Evolutionary conservation across 2,329 filamentous ascomycete species (phyloP).

Genomic region (Colletotrichum eremochloae): DNA sequence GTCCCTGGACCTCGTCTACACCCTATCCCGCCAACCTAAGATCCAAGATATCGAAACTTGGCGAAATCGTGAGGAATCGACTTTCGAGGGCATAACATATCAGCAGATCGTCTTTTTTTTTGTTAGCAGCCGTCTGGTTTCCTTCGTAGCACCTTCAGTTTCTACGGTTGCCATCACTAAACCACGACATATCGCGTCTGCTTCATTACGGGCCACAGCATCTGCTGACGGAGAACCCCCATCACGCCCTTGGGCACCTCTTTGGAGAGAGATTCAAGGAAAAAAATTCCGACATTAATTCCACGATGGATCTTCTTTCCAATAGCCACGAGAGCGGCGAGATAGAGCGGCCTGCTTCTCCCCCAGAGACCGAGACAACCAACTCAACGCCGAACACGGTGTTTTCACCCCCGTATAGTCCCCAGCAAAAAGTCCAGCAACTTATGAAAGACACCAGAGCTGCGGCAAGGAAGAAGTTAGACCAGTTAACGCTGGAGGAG

Average conservation of each 20-base stretch:
- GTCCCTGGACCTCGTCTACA: constrained; percentile 35
- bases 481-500: constrained; percentile 67
- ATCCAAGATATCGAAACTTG: not conserved
- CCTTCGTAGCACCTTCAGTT: not conserved
- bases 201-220: not conserved
- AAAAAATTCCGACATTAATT: not conserved
- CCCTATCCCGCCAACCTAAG: constrained; percentile 22
- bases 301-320: constrained; percentile 20
- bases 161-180: not conserved
- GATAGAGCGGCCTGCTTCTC: constrained; percentile 47
- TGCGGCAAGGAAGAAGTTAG: constrained; percentile 63
- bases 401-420: constrained; percentile 61
- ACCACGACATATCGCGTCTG: not conserved
- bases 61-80: not conserved
- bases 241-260: not conserved
- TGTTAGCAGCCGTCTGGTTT: not conserved
- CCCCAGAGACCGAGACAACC: constrained; percentile 45
- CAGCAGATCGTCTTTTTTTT: constrained; percentile 8
- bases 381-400: constrained; percentile 65
- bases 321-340: constrained; percentile 45
- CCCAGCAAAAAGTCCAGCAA: constrained; percentile 52
- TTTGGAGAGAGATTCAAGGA: not conserved
- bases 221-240: not conserved
- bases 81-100: not conserved
- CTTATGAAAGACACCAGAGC: constrained; percentile 55